A percentile compares a stretch with the other conserved stretches of the same genome.
Evolutionary conservation across 768 basidiomycete species (phyloP).

Genomic region (Trametes cinnabarina): DNA sequence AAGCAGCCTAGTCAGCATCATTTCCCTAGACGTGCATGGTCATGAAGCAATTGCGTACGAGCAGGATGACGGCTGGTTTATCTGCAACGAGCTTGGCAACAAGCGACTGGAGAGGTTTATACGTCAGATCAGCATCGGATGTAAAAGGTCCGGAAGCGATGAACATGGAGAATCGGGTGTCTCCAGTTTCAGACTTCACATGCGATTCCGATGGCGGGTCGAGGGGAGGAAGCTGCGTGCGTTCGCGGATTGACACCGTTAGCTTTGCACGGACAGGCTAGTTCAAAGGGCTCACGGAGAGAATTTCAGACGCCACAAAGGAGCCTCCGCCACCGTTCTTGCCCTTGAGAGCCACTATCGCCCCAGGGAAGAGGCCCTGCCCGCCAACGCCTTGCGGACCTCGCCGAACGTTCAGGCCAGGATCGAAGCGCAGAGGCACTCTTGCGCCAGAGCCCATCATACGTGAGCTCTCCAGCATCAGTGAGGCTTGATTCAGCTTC

Average conservation of each 20-base stretch:
- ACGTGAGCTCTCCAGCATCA: constrained; percentile 83
- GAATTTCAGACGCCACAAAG: constrained; percentile 80
- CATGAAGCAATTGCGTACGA: constrained; percentile 45
- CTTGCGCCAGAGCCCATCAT: constrained; percentile 66
- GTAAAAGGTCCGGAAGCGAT: constrained; percentile 89
- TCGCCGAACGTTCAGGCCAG: constrained; percentile 63
- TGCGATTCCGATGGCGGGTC: constrained; percentile 28
- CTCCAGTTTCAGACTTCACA: constrained; percentile 40
- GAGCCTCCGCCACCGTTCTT: constrained; percentile 87
- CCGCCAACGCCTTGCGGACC: constrained; percentile 59
- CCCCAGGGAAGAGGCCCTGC: constrained; percentile 83
- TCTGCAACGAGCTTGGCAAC: constrained; percentile 56
- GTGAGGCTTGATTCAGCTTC: constrained; percentile 72
- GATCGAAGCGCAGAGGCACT: constrained; percentile 70
- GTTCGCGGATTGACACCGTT: not conserved
- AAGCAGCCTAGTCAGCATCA: too few relatives aligned
- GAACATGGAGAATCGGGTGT: constrained; percentile 57
- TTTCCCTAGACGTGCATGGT: not conserved
- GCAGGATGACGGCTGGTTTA: constrained; percentile 73
- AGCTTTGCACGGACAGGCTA: not conserved
- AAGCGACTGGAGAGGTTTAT: constrained; percentile 65
- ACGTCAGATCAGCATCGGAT: constrained; percentile 70
- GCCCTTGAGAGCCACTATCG: constrained; percentile 81
- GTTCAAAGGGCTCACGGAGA: constrained; percentile 57
- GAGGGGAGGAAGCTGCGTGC: constrained; percentile 36